phyloP scores from a whole-genome alignment of 169 alveolate species.

The Pseudocohnilembus persalinus region DNA sequence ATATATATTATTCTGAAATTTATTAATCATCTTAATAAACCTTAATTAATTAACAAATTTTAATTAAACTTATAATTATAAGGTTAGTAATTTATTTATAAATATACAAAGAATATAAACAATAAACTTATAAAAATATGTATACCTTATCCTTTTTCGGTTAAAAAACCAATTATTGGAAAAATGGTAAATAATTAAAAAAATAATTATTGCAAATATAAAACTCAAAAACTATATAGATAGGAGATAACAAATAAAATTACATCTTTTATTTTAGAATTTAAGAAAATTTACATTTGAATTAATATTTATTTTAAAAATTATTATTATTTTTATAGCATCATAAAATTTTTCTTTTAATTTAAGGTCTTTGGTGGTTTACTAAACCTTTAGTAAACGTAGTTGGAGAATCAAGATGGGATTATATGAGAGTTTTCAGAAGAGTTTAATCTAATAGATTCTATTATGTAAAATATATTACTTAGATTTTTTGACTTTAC shows the following conservation, averaged over 20 bases:
- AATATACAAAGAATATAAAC: neutral
- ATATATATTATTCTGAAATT: too few species aligned
- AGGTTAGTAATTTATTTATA: too few species aligned
- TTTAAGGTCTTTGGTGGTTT: constrained; percentile 49
- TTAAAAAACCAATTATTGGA: neutral
- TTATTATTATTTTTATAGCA: neutral
- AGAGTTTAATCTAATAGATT: constrained; percentile 29
- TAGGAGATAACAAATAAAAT: too few species aligned
- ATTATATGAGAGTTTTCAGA: constrained; percentile 31
- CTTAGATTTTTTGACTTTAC: neutral
- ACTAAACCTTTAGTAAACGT: constrained; percentile 31
- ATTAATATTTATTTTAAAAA: too few species aligned
- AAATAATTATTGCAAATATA: neutral
- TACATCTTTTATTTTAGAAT: too few species aligned
- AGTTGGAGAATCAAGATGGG: constrained; percentile 47
- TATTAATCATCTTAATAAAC: too few species aligned
- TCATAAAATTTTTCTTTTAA: neutral
- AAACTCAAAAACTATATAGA: too few species aligned
- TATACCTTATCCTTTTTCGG: neutral
- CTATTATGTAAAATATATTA: constrained; percentile 25
- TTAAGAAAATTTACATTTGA: too few species aligned
- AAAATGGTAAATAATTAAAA: neutral
- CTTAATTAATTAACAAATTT: too few species aligned
- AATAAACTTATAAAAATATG: too few species aligned
- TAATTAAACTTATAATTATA: too few species aligned